Evolutionary conservation across 805 yeast genomes (phyloP).

Genomic region (Candida corydali): DNA sequence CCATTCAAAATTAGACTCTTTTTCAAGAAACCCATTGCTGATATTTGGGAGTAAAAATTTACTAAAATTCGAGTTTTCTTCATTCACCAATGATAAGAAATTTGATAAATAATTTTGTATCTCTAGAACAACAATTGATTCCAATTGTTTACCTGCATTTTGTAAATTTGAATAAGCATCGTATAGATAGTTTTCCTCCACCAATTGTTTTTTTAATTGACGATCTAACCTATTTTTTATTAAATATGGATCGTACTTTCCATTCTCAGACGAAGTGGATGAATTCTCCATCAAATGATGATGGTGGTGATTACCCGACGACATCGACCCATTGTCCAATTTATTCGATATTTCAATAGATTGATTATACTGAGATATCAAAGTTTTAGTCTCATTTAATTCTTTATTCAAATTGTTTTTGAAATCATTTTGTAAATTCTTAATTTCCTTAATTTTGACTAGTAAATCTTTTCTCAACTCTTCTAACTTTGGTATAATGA

Average conservation of each 20-base stretch:
- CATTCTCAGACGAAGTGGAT: slow-evolving; percentile 24
- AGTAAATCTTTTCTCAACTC: slow-evolving; percentile 66
- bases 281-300: slow-evolving; percentile 9
- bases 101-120: slow-evolving; percentile 76
- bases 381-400: slow-evolving; percentile 28
- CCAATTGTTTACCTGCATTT: slow-evolving; percentile 83
- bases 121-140: slow-evolving; percentile 78
- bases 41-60: slow-evolving; percentile 62
- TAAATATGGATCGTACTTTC: slow-evolving; percentile 77
- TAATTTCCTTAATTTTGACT: slow-evolving; percentile 84
- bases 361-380: slow-evolving; percentile 48
- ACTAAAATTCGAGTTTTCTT: slow-evolving; percentile 69
- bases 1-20: slow-evolving; percentile 86
- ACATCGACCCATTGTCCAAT: slow-evolving; percentile 21
- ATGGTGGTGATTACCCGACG: slow-evolving; percentile 9
- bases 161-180: slow-evolving; percentile 88
- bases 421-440: slow-evolving; percentile 78
- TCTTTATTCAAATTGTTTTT: slow-evolving; percentile 71
- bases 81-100: slow-evolving; percentile 67
- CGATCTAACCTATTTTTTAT: slow-evolving; percentile 68
- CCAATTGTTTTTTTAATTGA: slow-evolving; percentile 71
- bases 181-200: slow-evolving; percentile 80
- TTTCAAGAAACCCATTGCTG: slow-evolving; percentile 53
- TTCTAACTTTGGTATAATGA: slow-evolving; percentile 52
- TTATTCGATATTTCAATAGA: slow-evolving; percentile 63